phyloP scores from a whole-genome alignment of 2,329 filamentous ascomycete species.

The Claviceps citrina region DNA sequence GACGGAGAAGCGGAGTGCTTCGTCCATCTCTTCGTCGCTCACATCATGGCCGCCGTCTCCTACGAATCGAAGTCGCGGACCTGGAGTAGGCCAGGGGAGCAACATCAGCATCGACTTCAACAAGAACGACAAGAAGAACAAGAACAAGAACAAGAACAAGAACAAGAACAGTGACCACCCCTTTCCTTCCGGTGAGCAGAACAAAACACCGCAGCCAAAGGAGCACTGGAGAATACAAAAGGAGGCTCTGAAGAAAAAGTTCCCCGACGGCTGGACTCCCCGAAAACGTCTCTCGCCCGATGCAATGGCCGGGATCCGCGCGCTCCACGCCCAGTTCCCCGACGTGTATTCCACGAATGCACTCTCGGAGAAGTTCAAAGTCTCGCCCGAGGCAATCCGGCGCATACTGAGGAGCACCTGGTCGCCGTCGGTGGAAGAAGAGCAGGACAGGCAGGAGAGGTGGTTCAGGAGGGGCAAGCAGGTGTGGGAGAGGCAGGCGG shows the following conservation, averaged over 20 bases:
- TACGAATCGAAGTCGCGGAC: background rate
- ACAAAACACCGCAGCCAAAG: background rate
- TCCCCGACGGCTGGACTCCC: constrained; percentile 67
- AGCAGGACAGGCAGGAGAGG: constrained; percentile 39
- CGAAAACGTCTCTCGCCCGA: constrained; percentile 81
- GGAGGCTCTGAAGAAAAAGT: constrained; percentile 57
- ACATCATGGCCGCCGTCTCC: background rate
- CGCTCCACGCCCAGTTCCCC: constrained; percentile 63
- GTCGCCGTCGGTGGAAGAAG: constrained; percentile 44
- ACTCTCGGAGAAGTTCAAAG: constrained; percentile 63
- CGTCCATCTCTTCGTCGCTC: background rate
- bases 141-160: background rate
- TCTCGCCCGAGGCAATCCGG: constrained; percentile 77
- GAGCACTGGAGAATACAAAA: constrained; percentile 66
- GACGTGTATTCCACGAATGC: constrained; percentile 58
- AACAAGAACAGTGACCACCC: background rate
- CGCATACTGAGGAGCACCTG: constrained; percentile 74
- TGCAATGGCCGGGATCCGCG: constrained; percentile 75
- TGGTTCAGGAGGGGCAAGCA: constrained; percentile 46
- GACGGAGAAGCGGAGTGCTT: background rate
- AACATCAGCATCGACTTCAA: background rate
- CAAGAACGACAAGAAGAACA: background rate
- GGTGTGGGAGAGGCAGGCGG: constrained; percentile 45
- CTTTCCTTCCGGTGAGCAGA: too few relatives aligned
- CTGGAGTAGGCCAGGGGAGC: background rate